Evolutionary conservation across 306 rosid genomes (phyloP), one percentile per base, ranked within the genome.

Genomic region (Trifolium subterraneum): DNA sequence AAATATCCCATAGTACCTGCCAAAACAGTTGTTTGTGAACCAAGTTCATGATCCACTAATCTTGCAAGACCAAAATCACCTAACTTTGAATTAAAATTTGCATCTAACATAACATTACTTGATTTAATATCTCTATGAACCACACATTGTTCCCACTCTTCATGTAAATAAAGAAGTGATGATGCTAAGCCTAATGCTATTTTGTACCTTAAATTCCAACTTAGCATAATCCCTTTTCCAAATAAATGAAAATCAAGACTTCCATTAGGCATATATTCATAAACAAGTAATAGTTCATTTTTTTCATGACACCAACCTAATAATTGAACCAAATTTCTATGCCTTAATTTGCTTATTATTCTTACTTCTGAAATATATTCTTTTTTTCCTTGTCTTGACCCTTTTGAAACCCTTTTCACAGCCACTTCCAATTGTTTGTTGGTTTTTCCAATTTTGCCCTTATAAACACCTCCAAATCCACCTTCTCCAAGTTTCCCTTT

Each of bases 61-160:
- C 91, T 84, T 23, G 95, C 95, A 25, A 91, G 91, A 20, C 97
- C 91, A 20, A 91, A 91, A 73, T 91, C 95, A 12, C 97, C 95
- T 10, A 89, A 80, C 64, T 91, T 91, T n/a, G 90, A 87, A 42
- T 80, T 91, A 85, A 87, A 89, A 59, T 86, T 86, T 27, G 82
- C 84, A 54, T 91, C 95, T 61, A 91, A 42, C 92, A 89, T 89
- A 6, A 91, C 65, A 76, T 91, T 89, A 60, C 97, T 89, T 10
- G 97, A 86, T 70, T 91, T 91, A 9, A 91, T 84, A 60, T 89
- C 97, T 73, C 95, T 86, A 56, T 91, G 97, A 13, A 91, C 91
- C 10, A 91, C 93, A 68, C 91, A 91, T 67, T 89, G 95, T 65
- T 91, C 93, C 90, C 97, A 87, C 63, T 91, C 97, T 76, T 91